Conservation (phyloP, 148 eudicot genomes). For the Rhododendron griersonianum region DNA sequence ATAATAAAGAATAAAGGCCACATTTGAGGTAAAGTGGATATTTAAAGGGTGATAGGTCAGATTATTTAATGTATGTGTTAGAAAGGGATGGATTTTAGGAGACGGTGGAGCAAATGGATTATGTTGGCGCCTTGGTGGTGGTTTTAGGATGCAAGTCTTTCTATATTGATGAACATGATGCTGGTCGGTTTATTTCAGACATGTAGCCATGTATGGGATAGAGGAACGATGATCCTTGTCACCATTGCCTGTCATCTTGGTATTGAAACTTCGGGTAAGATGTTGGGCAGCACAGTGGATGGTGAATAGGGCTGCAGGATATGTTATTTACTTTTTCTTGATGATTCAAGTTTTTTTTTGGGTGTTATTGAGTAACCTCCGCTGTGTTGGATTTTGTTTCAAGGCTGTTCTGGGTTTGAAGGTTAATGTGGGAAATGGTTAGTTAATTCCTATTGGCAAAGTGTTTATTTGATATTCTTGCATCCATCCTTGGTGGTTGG, state of each 20-base stretch:
- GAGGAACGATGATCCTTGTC: neutral
- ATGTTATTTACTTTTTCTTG: neutral
- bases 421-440: neutral
- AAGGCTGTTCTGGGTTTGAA: neutral
- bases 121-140: neutral
- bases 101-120: neutral
- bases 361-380: neutral
- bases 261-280: neutral
- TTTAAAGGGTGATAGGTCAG: neutral
- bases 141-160: neutral
- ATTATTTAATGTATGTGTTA: neutral
- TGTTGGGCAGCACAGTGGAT: neutral
- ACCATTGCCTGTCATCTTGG: neutral
- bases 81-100: neutral
- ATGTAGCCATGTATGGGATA: neutral
- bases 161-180: neutral
- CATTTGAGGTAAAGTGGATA: neutral
- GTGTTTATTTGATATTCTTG: neutral
- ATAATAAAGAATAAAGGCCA: neutral
- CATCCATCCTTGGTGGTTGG: neutral
- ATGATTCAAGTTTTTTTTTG: neutral
- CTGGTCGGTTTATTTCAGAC: neutral
- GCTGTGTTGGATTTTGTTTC: neutral
- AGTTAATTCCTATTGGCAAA: neutral
- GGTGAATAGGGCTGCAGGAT: neutral